phyloP scores from a whole-genome alignment of 1,139 yeast species.

The Lodderomyces orthopsilosis region DNA sequence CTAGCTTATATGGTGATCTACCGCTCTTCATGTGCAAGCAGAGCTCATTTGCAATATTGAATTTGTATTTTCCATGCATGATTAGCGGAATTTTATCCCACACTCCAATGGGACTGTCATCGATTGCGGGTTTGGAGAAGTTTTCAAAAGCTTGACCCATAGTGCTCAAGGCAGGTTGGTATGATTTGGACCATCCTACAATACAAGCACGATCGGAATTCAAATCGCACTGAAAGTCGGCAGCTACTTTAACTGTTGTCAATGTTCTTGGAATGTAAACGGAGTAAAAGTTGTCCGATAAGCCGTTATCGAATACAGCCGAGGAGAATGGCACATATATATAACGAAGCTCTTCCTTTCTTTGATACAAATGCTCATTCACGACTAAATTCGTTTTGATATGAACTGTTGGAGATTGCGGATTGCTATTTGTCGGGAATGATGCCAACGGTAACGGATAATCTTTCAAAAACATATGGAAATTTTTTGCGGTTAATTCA shows the following conservation, averaged over 20 bases:
- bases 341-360: slow-evolving; percentile 42
- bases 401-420: slow-evolving; percentile 26
- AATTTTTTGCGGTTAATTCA: slow-evolving; percentile 29
- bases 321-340: slow-evolving; percentile 48
- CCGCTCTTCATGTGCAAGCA: slow-evolving; percentile 64
- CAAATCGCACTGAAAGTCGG: slow-evolving; percentile 34
- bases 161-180: slow-evolving; percentile 39
- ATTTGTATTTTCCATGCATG: slow-evolving; percentile 48
- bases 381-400: slow-evolving; percentile 39
- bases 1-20: slow-evolving; percentile 68
- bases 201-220: slow-evolving; percentile 39
- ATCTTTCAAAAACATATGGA: slow-evolving; percentile 36
- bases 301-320: slow-evolving; percentile 25
- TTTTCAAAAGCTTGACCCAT: slow-evolving; percentile 45
- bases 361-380: slow-evolving; percentile 38
- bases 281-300: slow-evolving; percentile 40
- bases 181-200: slow-evolving; percentile 45
- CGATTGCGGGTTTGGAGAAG: slow-evolving; percentile 70
- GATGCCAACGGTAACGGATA: slow-evolving; percentile 43
- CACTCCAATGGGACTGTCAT: slow-evolving; percentile 83
- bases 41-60: slow-evolving; percentile 52
- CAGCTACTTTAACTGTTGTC: slow-evolving; percentile 43
- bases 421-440: slow-evolving; percentile 34
- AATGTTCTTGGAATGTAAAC: slow-evolving; percentile 42
- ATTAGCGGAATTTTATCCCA: slow-evolving; percentile 51